Conservation (phyloP, 1,284 basidiomycete genomes). For the Ganoderma sinense region DNA sequence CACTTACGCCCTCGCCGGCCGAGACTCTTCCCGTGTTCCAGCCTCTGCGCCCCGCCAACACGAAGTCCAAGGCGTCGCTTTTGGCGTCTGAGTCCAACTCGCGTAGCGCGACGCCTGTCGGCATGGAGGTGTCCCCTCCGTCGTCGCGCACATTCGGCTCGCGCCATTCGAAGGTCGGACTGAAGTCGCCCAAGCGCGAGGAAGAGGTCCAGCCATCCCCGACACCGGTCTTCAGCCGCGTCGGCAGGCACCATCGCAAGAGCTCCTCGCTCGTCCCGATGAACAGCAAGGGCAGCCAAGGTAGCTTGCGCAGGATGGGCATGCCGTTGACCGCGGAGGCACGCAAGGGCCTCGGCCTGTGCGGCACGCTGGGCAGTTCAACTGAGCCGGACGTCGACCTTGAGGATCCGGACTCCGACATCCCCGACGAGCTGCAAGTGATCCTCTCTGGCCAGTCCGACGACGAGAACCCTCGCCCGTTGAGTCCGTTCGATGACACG, state of each 20-base stretch:
- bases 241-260: constrained; percentile 43
- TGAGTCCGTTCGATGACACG: constrained; percentile 38
- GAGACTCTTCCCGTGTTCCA: constrained; percentile 62
- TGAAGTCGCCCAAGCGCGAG: constrained; percentile 29
- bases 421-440: constrained; percentile 75
- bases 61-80: constrained; percentile 35
- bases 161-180: constrained; percentile 43
- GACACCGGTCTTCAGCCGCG: constrained; percentile 59
- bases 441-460: constrained; percentile 63
- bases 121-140: constrained; percentile 16
- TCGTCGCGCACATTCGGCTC: constrained; percentile 58
- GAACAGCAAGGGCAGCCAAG: constrained; percentile 39
- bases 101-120: constrained; percentile 20
- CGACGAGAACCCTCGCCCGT: constrained; percentile 25
- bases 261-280: constrained; percentile 45
- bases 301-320: constrained; percentile 27
- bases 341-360: constrained; percentile 63
- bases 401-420: constrained; percentile 75
- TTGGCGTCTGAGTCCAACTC: constrained; percentile 28
- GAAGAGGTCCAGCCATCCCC: constrained; percentile 42
- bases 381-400: constrained; percentile 52
- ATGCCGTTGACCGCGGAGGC: constrained; percentile 57
- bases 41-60: constrained; percentile 59
- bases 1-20: constrained; percentile 60
- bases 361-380: constrained; percentile 68